Evolutionary conservation across 352 stramenopile genomes (phyloP).

Genomic region (Globisporangium takayamanum): DNA sequence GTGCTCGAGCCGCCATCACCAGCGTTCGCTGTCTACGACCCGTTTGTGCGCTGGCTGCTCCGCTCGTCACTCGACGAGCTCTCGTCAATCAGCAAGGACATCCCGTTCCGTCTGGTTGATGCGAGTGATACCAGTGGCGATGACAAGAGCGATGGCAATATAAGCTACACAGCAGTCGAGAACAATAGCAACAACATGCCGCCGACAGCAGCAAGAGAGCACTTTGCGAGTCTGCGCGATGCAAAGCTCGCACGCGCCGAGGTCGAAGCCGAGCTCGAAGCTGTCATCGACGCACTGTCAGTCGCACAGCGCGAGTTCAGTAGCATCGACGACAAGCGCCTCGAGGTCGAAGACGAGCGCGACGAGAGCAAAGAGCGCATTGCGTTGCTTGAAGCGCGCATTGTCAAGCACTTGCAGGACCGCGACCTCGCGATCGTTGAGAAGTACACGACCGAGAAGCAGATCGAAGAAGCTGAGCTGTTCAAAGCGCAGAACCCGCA

Average conservation of each 20-base stretch:
- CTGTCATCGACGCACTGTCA: slow-evolving; percentile 37
- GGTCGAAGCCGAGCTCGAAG: slow-evolving; percentile 43
- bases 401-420: slow-evolving; percentile 70
- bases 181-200: not conserved
- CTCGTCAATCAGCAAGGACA: slow-evolving; percentile 18
- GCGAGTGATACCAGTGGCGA: not conserved
- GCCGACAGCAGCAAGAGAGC: not conserved
- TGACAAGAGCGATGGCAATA: not conserved
- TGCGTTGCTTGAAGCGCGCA: slow-evolving; percentile 54
- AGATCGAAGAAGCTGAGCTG: slow-evolving; percentile 52
- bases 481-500: slow-evolving; percentile 35
- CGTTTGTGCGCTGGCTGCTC: slow-evolving; percentile 61
- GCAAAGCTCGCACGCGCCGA: slow-evolving; percentile 31
- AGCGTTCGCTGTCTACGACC: slow-evolving; percentile 32
- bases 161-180: not conserved
- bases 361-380: slow-evolving; percentile 43
- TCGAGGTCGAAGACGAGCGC: slow-evolving; percentile 32
- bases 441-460: slow-evolving; percentile 60
- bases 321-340: slow-evolving; percentile 34
- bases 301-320: slow-evolving; percentile 37
- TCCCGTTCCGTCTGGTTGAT: slow-evolving; percentile 17
- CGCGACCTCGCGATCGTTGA: slow-evolving; percentile 64
- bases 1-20: slow-evolving; percentile 27
- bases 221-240: slow-evolving; percentile 4
- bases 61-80: slow-evolving; percentile 38